Percentiles rank a stretch among this genome's conserved stretches.
Evolutionary conservation across 257 asterid genomes (phyloP).

Genomic region (Ocimum tenuiflorum): DNA sequence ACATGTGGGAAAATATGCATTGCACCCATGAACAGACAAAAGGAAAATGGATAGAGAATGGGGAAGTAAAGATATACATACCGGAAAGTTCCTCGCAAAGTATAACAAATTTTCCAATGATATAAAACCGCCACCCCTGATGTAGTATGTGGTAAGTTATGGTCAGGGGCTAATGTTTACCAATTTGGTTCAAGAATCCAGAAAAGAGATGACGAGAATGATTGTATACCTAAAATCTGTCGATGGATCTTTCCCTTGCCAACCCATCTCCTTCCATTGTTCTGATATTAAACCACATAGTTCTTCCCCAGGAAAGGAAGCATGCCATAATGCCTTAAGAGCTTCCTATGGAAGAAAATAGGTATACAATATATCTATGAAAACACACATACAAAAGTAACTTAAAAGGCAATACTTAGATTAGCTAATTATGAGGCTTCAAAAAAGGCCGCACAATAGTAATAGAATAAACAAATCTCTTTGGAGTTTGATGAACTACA

Average conservation of each 20-base stretch:
- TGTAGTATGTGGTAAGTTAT: slow-evolving; percentile 10
- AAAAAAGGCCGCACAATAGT: neutral
- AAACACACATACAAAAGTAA: no score
- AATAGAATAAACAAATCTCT: no score
- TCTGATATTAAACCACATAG: slow-evolving; percentile 77
- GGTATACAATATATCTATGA: no score
- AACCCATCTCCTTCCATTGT: slow-evolving; percentile 99
- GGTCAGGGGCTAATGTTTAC: no score
- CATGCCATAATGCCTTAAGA: slow-evolving; percentile 67
- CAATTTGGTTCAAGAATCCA: no score
- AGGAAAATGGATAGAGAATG: slow-evolving; percentile 10
- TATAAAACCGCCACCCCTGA: slow-evolving; percentile 96
- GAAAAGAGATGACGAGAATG: no score
- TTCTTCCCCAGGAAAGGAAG: slow-evolving; percentile 80
- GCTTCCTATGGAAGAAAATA: no score
- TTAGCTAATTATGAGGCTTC: no score
- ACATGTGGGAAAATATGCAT: slow-evolving; percentile 2
- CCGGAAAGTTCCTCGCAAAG: slow-evolving; percentile 82
- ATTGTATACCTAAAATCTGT: slow-evolving; percentile 99
- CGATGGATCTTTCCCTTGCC: slow-evolving; percentile 99
- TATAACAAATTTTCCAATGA: slow-evolving; percentile 91
- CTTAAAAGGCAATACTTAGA: no score
- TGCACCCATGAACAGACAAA: neutral
- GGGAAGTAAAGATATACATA: no score
- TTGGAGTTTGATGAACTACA: no score